Conservation (phyloP, 805 yeast genomes). For the Ogataea nonfermentans region DNA sequence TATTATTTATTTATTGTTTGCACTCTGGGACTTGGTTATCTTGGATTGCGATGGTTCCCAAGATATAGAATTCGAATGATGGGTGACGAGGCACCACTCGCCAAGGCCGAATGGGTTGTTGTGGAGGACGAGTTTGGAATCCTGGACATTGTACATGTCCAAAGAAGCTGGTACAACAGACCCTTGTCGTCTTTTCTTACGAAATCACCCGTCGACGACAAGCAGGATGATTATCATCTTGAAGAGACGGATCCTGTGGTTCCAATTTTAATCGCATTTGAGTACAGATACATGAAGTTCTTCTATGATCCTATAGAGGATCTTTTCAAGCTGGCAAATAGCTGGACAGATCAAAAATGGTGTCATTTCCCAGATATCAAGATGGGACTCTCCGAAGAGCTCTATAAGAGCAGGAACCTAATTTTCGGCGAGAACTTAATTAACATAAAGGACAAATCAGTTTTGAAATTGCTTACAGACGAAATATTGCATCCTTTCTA, state of each 20-base stretch:
- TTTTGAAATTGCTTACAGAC: constrained; percentile 64
- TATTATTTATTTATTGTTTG: constrained; percentile 54
- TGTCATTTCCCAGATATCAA: constrained; percentile 49
- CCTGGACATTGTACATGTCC: constrained; percentile 56
- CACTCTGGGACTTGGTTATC: constrained; percentile 71
- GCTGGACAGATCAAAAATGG: constrained; percentile 89
- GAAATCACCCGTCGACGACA: constrained; percentile 16
- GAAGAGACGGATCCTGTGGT: constrained; percentile 59
- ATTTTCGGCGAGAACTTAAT: constrained; percentile 81
- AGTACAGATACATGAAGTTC: constrained; percentile 79
- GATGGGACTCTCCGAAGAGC: constrained; percentile 69
- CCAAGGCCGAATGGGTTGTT: constrained; percentile 87
- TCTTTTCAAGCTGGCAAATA: constrained; percentile 74
- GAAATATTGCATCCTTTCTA: constrained; percentile 96
- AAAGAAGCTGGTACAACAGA: constrained; percentile 63
- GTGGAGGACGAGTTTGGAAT: constrained; percentile 94
- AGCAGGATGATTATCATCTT: constrained; percentile 21
- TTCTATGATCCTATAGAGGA: constrained; percentile 87
- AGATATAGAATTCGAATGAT: constrained; percentile 61
- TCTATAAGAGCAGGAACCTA: constrained; percentile 61
- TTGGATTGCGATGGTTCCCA: constrained; percentile 85
- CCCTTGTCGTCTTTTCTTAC: constrained; percentile 67
- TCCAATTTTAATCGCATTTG: constrained; percentile 67
- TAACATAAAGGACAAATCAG: constrained; percentile 71
- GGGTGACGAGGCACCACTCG: constrained; percentile 69